These are phyloP conservation scores for Ephemerocybe angulata DNA, from an alignment of 768 basidiomycete genomes.

Conservation along the genomic window DNA sequence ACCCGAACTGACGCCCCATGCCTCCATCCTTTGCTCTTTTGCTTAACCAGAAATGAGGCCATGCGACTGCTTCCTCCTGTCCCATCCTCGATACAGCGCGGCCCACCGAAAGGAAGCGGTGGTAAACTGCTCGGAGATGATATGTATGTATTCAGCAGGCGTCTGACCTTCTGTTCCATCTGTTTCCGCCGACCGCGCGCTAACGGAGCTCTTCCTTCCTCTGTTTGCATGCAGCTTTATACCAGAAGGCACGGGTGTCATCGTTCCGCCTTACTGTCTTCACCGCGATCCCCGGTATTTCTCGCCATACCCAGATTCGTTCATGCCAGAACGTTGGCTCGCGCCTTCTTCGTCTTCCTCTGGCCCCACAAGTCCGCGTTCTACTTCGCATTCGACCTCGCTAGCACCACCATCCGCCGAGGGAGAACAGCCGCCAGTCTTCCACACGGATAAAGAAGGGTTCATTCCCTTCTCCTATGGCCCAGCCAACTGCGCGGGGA, in stretches of 20 bases:
- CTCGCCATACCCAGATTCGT: slow-evolving; percentile 33
- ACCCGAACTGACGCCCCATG: not conserved
- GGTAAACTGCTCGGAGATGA: slow-evolving; percentile 23
- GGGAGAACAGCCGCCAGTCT: not conserved
- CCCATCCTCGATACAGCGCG: slow-evolving; percentile 31
- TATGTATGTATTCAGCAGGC: slow-evolving; percentile 14
- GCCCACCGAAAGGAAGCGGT: slow-evolving; percentile 26
- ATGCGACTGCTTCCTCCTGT: slow-evolving; percentile 36
- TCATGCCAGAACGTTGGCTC: slow-evolving; percentile 39
- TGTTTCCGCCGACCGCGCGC: not conserved
- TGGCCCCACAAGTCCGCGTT: not conserved
- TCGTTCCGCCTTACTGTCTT: slow-evolving; percentile 34
- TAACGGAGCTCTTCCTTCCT: slow-evolving; percentile 1
- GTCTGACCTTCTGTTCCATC: no score
- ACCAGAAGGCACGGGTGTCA: slow-evolving; percentile 37
- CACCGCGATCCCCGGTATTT: slow-evolving; percentile 38
- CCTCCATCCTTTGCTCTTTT: not conserved
- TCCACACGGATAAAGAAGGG: slow-evolving; percentile 5
- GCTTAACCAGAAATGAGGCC: slow-evolving; percentile 31
- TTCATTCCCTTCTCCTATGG: slow-evolving; percentile 40
- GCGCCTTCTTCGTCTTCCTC: not conserved
- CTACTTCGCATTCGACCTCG: not conserved
- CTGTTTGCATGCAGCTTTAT: slow-evolving; percentile 26
- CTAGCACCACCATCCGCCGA: not conserved
- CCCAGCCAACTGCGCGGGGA: slow-evolving; percentile 51